These are phyloP conservation scores for Bipolaris oryzae DNA, from an alignment of 2,329 filamentous ascomycete species.

Conservation along the genomic window DNA sequence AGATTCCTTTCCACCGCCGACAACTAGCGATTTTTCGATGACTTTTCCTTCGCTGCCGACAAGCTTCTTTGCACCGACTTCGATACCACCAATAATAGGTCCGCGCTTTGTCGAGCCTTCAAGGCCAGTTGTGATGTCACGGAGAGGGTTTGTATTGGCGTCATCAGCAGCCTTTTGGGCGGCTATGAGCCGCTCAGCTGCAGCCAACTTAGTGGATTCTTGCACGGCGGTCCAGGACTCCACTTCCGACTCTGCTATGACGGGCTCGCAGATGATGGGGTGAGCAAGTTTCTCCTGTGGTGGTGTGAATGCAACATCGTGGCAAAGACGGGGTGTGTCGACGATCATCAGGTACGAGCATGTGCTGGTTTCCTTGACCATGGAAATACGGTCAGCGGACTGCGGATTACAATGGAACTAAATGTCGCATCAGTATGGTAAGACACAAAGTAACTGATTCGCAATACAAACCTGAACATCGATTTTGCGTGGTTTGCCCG, in stretches of 20 bases:
- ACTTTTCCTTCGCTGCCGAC: conserved; percentile 62
- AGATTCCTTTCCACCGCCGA: conserved; percentile 59
- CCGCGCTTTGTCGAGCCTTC: conserved; percentile 46
- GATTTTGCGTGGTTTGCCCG: conserved; percentile 78
- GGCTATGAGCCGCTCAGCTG: conserved; percentile 35
- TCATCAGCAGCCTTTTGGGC: conserved; percentile 22
- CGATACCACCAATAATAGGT: conserved; percentile 62
- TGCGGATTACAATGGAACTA: conserved; percentile 79
- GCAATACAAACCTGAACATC: conserved; percentile 68
- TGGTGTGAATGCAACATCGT: conserved; percentile 84
- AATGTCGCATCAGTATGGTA: conserved; percentile 8
- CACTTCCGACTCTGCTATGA: conserved; percentile 65
- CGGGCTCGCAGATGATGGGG: conserved; percentile 74
- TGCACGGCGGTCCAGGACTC: conserved; percentile 51
- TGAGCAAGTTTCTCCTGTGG: conserved; percentile 79
- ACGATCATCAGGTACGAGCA: conserved; percentile 94
- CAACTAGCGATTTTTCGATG: conserved; percentile 60
- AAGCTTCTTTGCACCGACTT: conserved; percentile 62
- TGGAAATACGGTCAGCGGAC: conserved; percentile 76
- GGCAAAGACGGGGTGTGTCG: conserved; percentile 85
- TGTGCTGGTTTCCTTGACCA: conserved; percentile 91
- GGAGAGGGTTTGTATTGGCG: conserved; percentile 41
- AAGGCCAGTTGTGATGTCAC: conserved; percentile 37
- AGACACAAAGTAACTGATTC: conserved; percentile 8
- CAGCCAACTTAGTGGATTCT: conserved; percentile 40